Evolutionary conservation across 2,329 filamentous ascomycete species (phyloP).

Genomic region (Akanthomyces dipterigenus): DNA sequence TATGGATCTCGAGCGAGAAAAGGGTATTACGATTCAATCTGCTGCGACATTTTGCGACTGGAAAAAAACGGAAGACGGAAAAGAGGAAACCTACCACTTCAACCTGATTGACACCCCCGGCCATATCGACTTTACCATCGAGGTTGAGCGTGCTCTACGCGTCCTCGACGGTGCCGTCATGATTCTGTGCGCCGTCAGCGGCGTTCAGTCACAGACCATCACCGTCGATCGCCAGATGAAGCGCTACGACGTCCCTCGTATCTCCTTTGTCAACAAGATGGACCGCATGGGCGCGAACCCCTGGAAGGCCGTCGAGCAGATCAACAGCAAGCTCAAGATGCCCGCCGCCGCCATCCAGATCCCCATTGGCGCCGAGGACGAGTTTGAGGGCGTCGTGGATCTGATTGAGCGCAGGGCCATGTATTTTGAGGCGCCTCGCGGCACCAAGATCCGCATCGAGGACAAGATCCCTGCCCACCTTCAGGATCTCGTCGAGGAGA

Average conservation of each 20-base stretch:
- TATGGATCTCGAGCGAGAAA: slow-evolving; percentile 97
- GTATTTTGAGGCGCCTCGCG: slow-evolving; percentile 81
- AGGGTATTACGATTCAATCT: slow-evolving; percentile 98
- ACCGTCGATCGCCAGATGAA: slow-evolving; percentile 98
- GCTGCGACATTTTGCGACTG: slow-evolving; percentile 97
- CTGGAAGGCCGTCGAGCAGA: slow-evolving; percentile 95
- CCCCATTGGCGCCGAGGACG: slow-evolving; percentile 86
- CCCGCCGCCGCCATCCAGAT: slow-evolving; percentile 90
- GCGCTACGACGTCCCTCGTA: slow-evolving; percentile 89
- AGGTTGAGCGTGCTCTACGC: slow-evolving; percentile 90
- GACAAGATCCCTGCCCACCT: slow-evolving; percentile 81
- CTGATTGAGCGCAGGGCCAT: slow-evolving; percentile 86
- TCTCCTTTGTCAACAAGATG: slow-evolving; percentile 99
- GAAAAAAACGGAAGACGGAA: slow-evolving; percentile 76
- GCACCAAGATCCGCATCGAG: slow-evolving; percentile 67
- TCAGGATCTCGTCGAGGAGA: slow-evolving; percentile 69
- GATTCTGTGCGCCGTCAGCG: slow-evolving; percentile 95
- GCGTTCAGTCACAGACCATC: slow-evolving; percentile 96
- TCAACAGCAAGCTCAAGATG: slow-evolving; percentile 92
- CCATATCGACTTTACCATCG: slow-evolving; percentile 98
- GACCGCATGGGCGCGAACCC: slow-evolving; percentile 97
- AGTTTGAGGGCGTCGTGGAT: slow-evolving; percentile 88
- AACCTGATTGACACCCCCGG: slow-evolving; percentile 98
- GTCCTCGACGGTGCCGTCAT: slow-evolving; percentile 96
- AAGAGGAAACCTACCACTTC: slow-evolving; percentile 90